Evolutionary conservation across 176 grass and related monocot genomes (phyloP).

Genomic region (Hordeum vulgare): DNA sequence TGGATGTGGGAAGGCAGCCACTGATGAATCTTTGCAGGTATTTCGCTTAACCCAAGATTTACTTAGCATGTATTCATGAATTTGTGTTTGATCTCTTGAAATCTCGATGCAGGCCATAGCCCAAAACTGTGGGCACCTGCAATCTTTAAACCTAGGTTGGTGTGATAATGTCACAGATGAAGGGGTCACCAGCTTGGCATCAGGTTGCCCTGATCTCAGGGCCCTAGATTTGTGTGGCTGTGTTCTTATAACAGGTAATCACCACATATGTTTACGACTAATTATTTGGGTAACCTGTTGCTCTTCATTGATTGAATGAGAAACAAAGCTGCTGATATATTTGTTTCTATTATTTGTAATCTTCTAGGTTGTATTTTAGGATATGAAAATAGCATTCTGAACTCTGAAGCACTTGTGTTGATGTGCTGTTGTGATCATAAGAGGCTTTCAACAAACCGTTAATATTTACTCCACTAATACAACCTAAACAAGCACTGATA

Average conservation of each 20-base stretch:
- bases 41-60: not conserved
- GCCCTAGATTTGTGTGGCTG: slow-evolving; percentile 79
- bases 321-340: not conserved
- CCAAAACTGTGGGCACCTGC: slow-evolving; percentile 49
- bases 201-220: slow-evolving; percentile 73
- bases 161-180: slow-evolving; percentile 63
- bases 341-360: not conserved
- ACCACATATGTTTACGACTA: not conserved
- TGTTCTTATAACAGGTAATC: slow-evolving; percentile 76
- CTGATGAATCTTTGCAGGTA: slow-evolving; percentile 79
- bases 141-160: slow-evolving; percentile 72
- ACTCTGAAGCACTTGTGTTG: not conserved
- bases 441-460: not conserved
- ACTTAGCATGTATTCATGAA: slow-evolving; percentile 2
- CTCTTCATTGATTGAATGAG: not conserved
- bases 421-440: no score
- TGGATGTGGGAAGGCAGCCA: slow-evolving; percentile 61
- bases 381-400: not conserved
- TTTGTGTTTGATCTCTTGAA: not conserved
- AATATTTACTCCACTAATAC: not conserved
- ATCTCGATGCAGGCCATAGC: slow-evolving; percentile 60
- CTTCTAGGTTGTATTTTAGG: not conserved
- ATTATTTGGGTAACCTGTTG: not conserved
- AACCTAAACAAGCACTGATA: no score
- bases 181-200: slow-evolving; percentile 69